Base-by-base conservation (phyloP, 2,329 filamentous ascomycete species). In the Curvularia sp. region DNA sequence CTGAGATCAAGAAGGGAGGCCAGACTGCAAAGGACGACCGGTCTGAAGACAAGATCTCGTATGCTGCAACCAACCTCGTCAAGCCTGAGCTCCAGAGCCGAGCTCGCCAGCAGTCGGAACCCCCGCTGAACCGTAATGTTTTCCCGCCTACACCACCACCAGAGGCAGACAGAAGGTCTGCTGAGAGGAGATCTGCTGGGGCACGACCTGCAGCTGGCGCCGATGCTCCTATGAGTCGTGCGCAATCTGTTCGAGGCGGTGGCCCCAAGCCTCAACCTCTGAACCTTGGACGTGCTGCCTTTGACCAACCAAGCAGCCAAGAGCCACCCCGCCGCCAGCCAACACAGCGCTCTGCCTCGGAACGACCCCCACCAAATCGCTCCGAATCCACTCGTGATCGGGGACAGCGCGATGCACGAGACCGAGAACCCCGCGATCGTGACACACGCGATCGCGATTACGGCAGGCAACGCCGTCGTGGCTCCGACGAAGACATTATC, bases 71-170 rank as follows among this genome's bases (percentile, higher is more conserved):
- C 39, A 97, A 98, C 69, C 86, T 98, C 8, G 94, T 98, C 61
- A 95, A 95, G 75, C 89, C 92, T 31, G 91, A 90, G 49, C 82
- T 98, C 33, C 85, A 86, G 67, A 94, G 90, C 72, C 87, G 91
- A 63, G 79, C 80, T 64, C 86, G 90, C 71, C 92, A 96, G 70
- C 92, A 95, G 73, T 95, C 91, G 18, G 93, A 95, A 73, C 92
- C 92, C 8, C 91, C 92, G 0, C 82, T 88, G 64, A 87, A 86
- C 73, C 88, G 92, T 69, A 91, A 91, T 69, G 86, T 94, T 62
- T 97, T 98, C 81, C 95, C 95, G 18, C 95, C 95, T n/a, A 98
- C 95, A n/a, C 95, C 95, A 41, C 95, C 95, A 6, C 95, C 95
- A 5, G 95, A 99, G 81, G 86, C 86, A 62, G 93, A 97, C 66